phyloP scores from a whole-genome alignment of 2,329 filamentous ascomycete genomes.

The Colletotrichum costaricense region DNA sequence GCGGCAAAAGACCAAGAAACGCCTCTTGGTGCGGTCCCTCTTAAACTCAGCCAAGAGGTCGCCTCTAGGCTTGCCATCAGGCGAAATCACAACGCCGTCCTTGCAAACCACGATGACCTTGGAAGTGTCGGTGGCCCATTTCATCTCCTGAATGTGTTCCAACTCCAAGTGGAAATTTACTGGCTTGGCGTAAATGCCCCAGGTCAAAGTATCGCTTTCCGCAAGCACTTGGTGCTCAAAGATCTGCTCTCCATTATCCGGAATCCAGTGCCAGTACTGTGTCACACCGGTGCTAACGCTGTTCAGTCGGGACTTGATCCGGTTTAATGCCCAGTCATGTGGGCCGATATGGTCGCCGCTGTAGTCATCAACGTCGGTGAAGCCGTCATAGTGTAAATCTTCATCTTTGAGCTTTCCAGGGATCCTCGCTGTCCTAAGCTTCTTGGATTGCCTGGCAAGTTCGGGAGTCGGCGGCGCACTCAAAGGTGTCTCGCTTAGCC shows the following conservation, averaged over 20 bases:
- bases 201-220: slow-evolving; percentile 53
- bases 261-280: slow-evolving; percentile 67
- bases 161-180: slow-evolving; percentile 62
- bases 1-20: slow-evolving; percentile 61
- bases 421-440: slow-evolving; percentile 1
- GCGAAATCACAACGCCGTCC: slow-evolving; percentile 42
- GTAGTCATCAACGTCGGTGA: slow-evolving; percentile 64
- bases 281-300: slow-evolving; percentile 60
- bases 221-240: slow-evolving; percentile 67
- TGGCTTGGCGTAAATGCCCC: slow-evolving; percentile 62
- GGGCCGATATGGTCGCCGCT: slow-evolving; percentile 56
- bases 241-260: slow-evolving; percentile 46
- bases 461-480: slow-evolving; percentile 22
- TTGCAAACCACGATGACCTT: slow-evolving; percentile 54
- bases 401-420: slow-evolving; percentile 38
- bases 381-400: slow-evolving; percentile 58
- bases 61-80: slow-evolving; percentile 51
- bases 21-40: slow-evolving; percentile 61
- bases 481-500: not conserved
- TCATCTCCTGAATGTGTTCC: slow-evolving; percentile 58
- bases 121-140: slow-evolving; percentile 54
- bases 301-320: slow-evolving; percentile 61
- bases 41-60: slow-evolving; percentile 64
- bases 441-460: slow-evolving; percentile 16
- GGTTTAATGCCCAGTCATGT: slow-evolving; percentile 63